phyloP scores from a whole-genome alignment of 2,329 filamentous ascomycete species.

The Trichoderma citrinoviride region DNA sequence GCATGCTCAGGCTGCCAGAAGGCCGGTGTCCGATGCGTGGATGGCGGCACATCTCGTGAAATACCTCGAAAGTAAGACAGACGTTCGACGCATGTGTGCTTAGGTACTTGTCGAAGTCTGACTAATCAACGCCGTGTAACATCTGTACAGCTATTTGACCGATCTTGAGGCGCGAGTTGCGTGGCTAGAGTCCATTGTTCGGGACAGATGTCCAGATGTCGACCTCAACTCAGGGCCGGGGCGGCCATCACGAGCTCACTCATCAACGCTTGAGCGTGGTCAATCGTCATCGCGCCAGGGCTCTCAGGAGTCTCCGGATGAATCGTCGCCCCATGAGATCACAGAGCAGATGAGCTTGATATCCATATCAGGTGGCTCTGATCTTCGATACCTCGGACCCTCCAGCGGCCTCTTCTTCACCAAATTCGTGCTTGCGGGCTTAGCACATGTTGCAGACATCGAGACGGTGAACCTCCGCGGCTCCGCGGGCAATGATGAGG shows the following conservation, averaged over 20 bases:
- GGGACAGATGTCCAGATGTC: constrained; percentile 42
- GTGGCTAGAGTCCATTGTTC: constrained; percentile 49
- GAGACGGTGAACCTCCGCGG: constrained; percentile 9
- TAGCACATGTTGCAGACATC: constrained; percentile 8
- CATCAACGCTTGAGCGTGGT: background rate
- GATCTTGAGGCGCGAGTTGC: constrained; percentile 11
- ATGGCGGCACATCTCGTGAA: constrained; percentile 17
- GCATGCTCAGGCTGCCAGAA: constrained; percentile 17
- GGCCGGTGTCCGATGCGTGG: constrained; percentile 15
- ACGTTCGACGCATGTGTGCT: too few relatives aligned
- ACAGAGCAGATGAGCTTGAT: constrained; percentile 40
- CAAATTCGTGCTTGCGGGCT: constrained; percentile 43
- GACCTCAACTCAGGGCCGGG: constrained; percentile 35
- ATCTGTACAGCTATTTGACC: constrained; percentile 2
- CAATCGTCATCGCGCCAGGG: background rate
- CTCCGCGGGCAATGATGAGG: background rate
- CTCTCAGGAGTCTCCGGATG: constrained; percentile 23
- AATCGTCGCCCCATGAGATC: constrained; percentile 47
- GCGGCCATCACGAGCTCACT: background rate
- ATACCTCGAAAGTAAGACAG: constrained; percentile 18
- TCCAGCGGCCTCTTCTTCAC: constrained; percentile 56
- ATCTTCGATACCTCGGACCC: constrained; percentile 53
- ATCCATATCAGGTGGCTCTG: constrained; percentile 46
- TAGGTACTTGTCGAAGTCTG: background rate
- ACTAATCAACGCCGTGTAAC: background rate